Conservation (phyloP, 495 filamentous ascomycete genomes). For the Tuber aestivum region DNA sequence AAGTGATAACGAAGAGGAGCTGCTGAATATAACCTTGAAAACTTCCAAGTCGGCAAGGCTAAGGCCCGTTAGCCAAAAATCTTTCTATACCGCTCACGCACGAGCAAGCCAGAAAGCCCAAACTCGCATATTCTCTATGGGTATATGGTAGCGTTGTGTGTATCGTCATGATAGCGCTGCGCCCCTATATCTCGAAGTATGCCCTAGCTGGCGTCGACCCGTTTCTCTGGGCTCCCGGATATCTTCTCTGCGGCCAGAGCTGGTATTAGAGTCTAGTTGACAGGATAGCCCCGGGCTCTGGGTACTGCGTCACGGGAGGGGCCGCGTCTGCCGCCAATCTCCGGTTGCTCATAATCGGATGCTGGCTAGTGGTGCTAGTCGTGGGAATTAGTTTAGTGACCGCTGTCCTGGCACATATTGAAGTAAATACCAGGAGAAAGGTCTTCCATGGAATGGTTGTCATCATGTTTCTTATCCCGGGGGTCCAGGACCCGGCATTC, state of each 20-base stretch:
- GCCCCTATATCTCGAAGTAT: slow-evolving; percentile 57
- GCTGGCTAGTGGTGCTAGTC: slow-evolving; percentile 63
- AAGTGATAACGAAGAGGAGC: slow-evolving; percentile 36
- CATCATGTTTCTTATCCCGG: slow-evolving; percentile 80
- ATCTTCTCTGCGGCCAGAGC: slow-evolving; percentile 74
- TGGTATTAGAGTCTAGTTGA: slow-evolving; percentile 46
- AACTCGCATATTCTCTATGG: slow-evolving; percentile 75
- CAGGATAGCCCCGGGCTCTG: slow-evolving; percentile 23
- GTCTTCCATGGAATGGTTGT: slow-evolving; percentile 99
- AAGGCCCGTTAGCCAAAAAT: slow-evolving; percentile 13
- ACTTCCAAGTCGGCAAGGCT: slow-evolving; percentile 4
- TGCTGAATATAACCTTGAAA: slow-evolving; percentile 7
- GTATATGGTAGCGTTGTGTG: slow-evolving; percentile 61
- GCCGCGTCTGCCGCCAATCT: slow-evolving; percentile 55
- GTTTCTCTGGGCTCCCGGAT: slow-evolving; percentile 85
- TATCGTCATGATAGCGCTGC: slow-evolving; percentile 65
- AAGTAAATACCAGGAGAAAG: slow-evolving; percentile 96
- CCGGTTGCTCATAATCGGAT: slow-evolving; percentile 65
- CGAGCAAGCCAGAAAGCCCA: slow-evolving; percentile 64
- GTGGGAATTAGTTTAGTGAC: slow-evolving; percentile 68
- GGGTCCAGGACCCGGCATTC: slow-evolving; percentile 79
- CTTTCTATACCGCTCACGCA: slow-evolving; percentile 57
- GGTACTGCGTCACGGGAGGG: slow-evolving; percentile 38
- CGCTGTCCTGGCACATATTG: slow-evolving; percentile 60
- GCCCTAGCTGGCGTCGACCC: slow-evolving; percentile 72